Evolutionary conservation across 768 basidiomycete genomes (phyloP).

Genomic region (Leccinum longicurvipes): DNA sequence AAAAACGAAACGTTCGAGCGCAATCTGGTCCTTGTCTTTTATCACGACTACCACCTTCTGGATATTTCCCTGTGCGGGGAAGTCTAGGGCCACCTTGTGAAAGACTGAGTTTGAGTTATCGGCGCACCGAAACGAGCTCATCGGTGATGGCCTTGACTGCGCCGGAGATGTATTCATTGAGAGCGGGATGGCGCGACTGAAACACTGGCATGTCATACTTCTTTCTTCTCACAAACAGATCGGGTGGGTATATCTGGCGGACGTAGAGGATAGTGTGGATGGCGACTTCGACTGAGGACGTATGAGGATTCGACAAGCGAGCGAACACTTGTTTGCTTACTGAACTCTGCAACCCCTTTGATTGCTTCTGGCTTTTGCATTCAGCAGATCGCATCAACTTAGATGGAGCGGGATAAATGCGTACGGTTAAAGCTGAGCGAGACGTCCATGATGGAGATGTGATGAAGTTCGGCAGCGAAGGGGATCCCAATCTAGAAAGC

Average conservation of each 20-base stretch:
- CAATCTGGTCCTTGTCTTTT: conserved; percentile 73
- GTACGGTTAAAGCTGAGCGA: conserved; percentile 40
- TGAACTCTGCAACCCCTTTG: conserved; percentile 67
- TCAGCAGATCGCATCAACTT: conserved; percentile 8
- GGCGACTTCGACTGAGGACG: conserved; percentile 78
- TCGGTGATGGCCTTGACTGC: conserved; percentile 79
- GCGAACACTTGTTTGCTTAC: conserved; percentile 37
- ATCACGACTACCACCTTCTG: conserved; percentile 82
- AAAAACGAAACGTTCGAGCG: conserved; percentile 90
- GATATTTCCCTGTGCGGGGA: conserved; percentile 58
- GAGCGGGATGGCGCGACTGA: conserved; percentile 86
- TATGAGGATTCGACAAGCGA: conserved; percentile 4
- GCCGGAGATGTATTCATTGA: conserved; percentile 88
- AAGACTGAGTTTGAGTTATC: background rate
- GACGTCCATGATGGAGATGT: conserved; percentile 24
- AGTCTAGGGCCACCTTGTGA: background rate
- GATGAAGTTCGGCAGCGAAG: too few species aligned
- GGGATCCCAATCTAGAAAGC: too few species aligned
- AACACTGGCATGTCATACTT: conserved; percentile 91
- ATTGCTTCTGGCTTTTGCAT: conserved; percentile 47
- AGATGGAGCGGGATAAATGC: conserved; percentile 8
- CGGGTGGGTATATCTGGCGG: conserved; percentile 85
- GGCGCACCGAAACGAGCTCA: conserved; percentile 62
- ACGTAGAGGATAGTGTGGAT: conserved; percentile 91
- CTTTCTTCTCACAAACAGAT: conserved; percentile 81